These are phyloP conservation scores for Lolium multiflorum DNA, from an alignment of 176 grass and related monocot genomes.

Conservation along the genomic window DNA sequence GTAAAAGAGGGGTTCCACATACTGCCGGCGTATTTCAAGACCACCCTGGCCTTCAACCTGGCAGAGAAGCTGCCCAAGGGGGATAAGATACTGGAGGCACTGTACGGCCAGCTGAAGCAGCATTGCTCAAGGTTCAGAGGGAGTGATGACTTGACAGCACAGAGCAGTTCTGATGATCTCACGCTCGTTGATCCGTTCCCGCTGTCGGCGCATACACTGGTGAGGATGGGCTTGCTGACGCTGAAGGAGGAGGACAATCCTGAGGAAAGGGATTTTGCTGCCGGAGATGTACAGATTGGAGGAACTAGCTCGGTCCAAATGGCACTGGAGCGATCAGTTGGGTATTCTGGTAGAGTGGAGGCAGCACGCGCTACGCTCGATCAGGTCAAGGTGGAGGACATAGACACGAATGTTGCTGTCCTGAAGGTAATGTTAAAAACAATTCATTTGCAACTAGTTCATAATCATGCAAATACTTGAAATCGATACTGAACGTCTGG, in stretches of 20 bases:
- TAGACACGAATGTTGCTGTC: slow-evolving; percentile 87
- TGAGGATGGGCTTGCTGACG: slow-evolving; percentile 64
- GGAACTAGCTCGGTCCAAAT: slow-evolving; percentile 65
- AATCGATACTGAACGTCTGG: neutral
- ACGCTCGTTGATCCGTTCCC: slow-evolving; percentile 58
- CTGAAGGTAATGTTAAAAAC: slow-evolving; percentile 52
- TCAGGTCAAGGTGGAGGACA: slow-evolving; percentile 88
- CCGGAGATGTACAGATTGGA: slow-evolving; percentile 63
- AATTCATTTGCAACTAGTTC: too few relatives aligned
- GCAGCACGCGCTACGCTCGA: slow-evolving; percentile 73
- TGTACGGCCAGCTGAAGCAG: slow-evolving; percentile 65
- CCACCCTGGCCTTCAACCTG: slow-evolving; percentile 82
- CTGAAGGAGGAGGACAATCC: slow-evolving; percentile 52
- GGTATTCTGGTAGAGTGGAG: slow-evolving; percentile 70
- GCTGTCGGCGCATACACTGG: slow-evolving; percentile 62
- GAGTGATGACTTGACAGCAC: slow-evolving; percentile 22
- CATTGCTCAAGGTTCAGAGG: slow-evolving; percentile 46
- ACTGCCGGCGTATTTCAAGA: slow-evolving; percentile 77
- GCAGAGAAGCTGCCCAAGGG: slow-evolving; percentile 96
- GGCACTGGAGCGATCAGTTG: slow-evolving; percentile 74
- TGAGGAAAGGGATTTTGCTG: slow-evolving; percentile 49
- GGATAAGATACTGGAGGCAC: slow-evolving; percentile 84
- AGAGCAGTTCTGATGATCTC: slow-evolving; percentile 46
- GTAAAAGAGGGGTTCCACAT: slow-evolving; percentile 81
- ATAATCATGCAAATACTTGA: neutral